Evolutionary conservation across 495 filamentous ascomycete genomes (phyloP), one percentile per base, ranked within the genome.

Genomic region (Entonaema liquescens): DNA sequence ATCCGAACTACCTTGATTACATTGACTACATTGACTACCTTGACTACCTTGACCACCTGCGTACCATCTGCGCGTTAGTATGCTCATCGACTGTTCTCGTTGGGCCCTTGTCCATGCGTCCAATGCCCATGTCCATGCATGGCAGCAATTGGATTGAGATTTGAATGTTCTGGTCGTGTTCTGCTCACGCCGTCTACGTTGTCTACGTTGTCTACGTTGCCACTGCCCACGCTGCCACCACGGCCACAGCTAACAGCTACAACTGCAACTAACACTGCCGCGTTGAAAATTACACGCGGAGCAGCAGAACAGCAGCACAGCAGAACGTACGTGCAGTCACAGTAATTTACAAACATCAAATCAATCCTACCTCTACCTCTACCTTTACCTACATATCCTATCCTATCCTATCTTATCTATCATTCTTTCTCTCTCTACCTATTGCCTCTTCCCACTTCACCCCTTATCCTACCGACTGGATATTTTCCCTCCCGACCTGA

Each of bases 51-150:
- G 59, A 23, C 15, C 47, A 59, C 59, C 44, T 71, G 49, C 40
- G 38, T 72, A 62, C 63, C 47, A 59, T 35, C 49, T 50, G 56
- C 49, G 59, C 63, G 67, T 68, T 65, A 68, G 70, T 15, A 68
- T 73, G 61, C 65, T 71, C 74, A 72, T 69, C 60, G 63, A 62
- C 57, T 36, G 52, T 67, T 63, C 63, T 69, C 54, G 69, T 69
- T 63, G 70, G 53, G 25, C 33, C 76, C 73, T 70, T 59, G 62
- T 73, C 61, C 60, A 63, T 73, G 62, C 54, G 5, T 33, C 31
- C 31, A 33, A 61, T 59, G 60, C 72, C 61, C 60, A 66, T 73
- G 60, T 73, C 61, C 60, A 66, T 73, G 65, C 65, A 68, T 53
- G 56, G 70, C 33, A 68, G 57, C 57, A 53, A 61, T 62, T 58